Conservation (phyloP, 306 rosid species). For the Vigna radiata region DNA sequence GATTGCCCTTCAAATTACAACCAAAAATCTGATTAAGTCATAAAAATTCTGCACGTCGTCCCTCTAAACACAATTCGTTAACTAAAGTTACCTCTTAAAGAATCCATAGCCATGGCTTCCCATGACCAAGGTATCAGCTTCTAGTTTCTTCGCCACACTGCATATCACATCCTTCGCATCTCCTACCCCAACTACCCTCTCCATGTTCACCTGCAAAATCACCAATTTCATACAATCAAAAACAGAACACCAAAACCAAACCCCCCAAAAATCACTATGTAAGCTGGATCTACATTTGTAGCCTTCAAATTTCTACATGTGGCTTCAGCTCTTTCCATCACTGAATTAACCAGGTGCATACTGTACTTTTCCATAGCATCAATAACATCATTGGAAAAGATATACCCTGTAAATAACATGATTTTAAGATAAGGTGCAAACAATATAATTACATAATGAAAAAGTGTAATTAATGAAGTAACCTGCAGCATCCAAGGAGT, state of each 20-base stretch:
- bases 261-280: background rate
- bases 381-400: conserved; percentile 63
- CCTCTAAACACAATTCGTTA: background rate
- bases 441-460: background rate
- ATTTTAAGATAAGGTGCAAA: background rate
- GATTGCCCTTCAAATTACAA: conserved; percentile 61
- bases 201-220: conserved; percentile 63
- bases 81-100: conserved; percentile 62
- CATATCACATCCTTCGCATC: conserved; percentile 86
- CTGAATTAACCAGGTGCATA: conserved; percentile 61
- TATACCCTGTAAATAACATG: conserved; percentile 51
- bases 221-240: conserved; percentile 16
- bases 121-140: conserved; percentile 82
- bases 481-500: conserved; percentile 80
- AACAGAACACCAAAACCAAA: background rate
- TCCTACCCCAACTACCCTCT: conserved; percentile 69
- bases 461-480: conserved; percentile 3
- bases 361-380: conserved; percentile 61
- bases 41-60: background rate
- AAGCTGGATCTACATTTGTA: conserved; percentile 34
- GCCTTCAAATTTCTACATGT: conserved; percentile 53
- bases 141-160: conserved; percentile 61
- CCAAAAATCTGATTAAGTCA: background rate
- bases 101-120: conserved; percentile 92
- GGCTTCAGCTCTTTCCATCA: conserved; percentile 78